Percentiles rank a stretch among this genome's conserved stretches.
Conservation (phyloP, 75 land plant genomes). For the Isoetes taiwanensis region DNA sequence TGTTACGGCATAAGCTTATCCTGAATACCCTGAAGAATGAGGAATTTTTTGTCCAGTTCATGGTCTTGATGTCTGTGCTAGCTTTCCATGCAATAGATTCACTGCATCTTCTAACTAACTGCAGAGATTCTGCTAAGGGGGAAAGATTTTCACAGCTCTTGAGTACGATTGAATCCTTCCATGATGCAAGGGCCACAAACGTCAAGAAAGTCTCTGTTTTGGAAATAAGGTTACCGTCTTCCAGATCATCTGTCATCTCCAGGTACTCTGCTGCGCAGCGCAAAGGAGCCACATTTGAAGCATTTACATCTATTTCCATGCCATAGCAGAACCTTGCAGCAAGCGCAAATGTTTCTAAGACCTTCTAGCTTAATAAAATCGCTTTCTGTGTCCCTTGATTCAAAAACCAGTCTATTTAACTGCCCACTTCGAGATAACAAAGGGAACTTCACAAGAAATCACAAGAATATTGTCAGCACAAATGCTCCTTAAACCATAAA, state of each 20-base stretch:
- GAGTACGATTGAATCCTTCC: conserved; percentile 77
- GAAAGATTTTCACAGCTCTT: conserved; percentile 61
- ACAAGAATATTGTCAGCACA: no score
- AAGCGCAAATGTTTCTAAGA: conserved; percentile 51
- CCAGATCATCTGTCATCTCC: conserved; percentile 82
- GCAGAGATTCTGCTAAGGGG: conserved; percentile 78
- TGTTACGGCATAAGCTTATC: no score
- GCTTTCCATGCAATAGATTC: conserved; percentile 95
- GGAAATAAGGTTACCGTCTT: conserved; percentile 80
- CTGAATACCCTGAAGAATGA: no score
- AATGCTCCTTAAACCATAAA: no score
- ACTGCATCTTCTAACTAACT: conserved; percentile 63
- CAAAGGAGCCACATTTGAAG: conserved; percentile 50
- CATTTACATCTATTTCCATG: conserved; percentile 49
- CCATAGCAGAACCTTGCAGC: conserved; percentile 90
- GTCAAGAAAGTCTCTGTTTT: conserved; percentile 71
- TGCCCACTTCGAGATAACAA: conserved; percentile 16
- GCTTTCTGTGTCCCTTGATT: conserved; percentile 11
- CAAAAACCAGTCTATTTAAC: conserved; percentile 13
- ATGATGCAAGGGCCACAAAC: conserved; percentile 57
- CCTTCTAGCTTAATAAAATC: conserved; percentile 9
- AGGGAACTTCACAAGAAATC: conserved; percentile 19
- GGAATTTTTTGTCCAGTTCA: no score
- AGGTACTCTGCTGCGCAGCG: conserved; percentile 75
- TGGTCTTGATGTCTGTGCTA: no score